phyloP scores from a whole-genome alignment of 2,329 filamentous ascomycete species.

The Monilinia vaccinii-corymbosi region DNA sequence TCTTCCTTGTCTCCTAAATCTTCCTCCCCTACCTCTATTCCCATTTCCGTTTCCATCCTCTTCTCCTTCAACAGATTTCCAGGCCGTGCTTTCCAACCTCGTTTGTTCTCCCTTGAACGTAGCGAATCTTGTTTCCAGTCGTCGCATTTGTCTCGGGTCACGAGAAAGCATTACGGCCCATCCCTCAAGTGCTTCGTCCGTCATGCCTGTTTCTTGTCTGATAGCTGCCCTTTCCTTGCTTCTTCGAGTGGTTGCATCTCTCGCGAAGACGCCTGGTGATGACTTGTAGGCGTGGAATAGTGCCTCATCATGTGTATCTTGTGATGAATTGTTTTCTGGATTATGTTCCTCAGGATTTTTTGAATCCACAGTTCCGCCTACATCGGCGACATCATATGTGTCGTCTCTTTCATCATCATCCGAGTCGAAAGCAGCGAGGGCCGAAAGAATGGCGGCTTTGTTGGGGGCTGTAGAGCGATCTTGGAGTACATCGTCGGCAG shows the following conservation, averaged over 20 bases:
- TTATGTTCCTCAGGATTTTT: conserved; percentile 39
- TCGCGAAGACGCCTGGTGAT: conserved; percentile 56
- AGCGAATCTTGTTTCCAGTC: conserved; percentile 62
- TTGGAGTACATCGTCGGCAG: conserved; percentile 62
- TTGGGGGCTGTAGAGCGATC: conserved; percentile 57
- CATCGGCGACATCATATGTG: conserved; percentile 87
- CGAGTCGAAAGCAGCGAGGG: conserved; percentile 79
- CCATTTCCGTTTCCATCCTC: conserved; percentile 32
- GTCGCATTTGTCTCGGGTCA: conserved; percentile 57
- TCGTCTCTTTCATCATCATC: conserved; percentile 97
- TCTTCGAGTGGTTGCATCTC: conserved; percentile 62
- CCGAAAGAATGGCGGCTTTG: conserved; percentile 82
- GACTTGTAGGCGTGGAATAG: conserved; percentile 66
- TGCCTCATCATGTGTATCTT: conserved; percentile 53
- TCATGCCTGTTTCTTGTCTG: conserved; percentile 73
- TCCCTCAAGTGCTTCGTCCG: conserved; percentile 87
- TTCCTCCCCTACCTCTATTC: conserved; percentile 37
- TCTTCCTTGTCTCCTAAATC: conserved; percentile 37
- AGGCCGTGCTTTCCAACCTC: conserved; percentile 57
- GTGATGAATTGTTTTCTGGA: conserved; percentile 37
- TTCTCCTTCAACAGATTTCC: conserved; percentile 44
- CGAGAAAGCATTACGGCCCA: conserved; percentile 82
- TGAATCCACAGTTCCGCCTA: conserved; percentile 77
- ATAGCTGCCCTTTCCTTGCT: conserved; percentile 53
- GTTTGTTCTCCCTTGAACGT: conserved; percentile 58